These are phyloP conservation scores for Benincasa hispida DNA, from an alignment of 306 rosid genomes.

Conservation along the genomic window DNA sequence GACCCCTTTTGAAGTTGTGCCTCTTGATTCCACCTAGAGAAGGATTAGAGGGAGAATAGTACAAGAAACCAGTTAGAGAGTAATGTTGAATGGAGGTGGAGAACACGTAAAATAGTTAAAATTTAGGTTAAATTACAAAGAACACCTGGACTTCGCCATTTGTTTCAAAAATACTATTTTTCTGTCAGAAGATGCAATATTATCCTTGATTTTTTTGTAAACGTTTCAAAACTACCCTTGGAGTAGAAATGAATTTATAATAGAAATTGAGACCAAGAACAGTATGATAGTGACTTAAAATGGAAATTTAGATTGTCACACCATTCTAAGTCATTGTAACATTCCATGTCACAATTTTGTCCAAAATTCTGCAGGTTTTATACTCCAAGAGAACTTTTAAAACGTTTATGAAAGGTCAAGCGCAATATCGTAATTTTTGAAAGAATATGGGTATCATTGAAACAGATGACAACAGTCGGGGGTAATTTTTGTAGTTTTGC, in stretches of 20 bases:
- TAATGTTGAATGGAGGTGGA: neutral
- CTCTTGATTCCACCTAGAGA: slow-evolving; percentile 80
- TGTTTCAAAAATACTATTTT: too few species aligned
- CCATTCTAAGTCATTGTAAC: neutral
- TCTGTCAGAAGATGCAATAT: too few species aligned
- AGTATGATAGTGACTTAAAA: too few species aligned
- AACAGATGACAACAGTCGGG: too few species aligned
- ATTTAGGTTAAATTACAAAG: neutral
- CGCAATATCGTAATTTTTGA: too few species aligned
- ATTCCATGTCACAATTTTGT: neutral
- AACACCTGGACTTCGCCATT: neutral
- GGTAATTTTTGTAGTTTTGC: too few species aligned
- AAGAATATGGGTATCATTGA: too few species aligned
- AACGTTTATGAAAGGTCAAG: neutral
- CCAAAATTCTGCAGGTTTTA: neutral
- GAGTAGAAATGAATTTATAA: neutral
- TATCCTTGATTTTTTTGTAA: too few species aligned
- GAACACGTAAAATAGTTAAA: neutral
- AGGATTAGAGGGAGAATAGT: neutral
- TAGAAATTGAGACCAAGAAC: too few species aligned
- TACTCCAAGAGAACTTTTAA: too few species aligned
- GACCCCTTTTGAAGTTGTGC: slow-evolving; percentile 74
- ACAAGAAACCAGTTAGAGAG: neutral
- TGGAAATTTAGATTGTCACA: too few species aligned
- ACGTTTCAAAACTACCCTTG: too few species aligned